Base-by-base conservation (phyloP, 352 stramenopile genomes). In the Globisporangium abappressorium region DNA sequence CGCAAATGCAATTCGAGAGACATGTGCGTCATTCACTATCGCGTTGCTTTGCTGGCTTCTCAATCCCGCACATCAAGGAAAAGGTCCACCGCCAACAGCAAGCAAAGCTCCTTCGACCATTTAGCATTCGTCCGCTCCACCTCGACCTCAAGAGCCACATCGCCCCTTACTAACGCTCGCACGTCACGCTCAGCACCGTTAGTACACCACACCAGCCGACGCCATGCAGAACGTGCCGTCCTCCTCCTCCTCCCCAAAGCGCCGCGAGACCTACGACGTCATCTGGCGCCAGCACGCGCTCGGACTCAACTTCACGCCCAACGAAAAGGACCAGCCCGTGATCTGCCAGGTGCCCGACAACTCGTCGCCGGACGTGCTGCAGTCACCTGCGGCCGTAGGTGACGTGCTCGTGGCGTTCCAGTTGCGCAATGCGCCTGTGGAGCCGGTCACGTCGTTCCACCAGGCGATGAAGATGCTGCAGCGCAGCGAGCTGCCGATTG, bases 231-330 rank as follows among this genome's bases (percentile, higher is more conserved):
- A 41, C 12, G 26, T 26, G 2, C 41, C 34, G n/a, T 14, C 55
- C 5, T 20, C 33, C 2, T 47, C 30, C 8, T 36, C n/a, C 5
- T 47, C 33, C 11, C 20, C 49, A 30, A 54, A 28, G 33, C 33
- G 56, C 62, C 46, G 57, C n/a, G 53, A 66, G 46, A 68, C 65
- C 7, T 91, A 87, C 72, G 85, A 93, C 64, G 72, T 93, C 20
- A 73, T 80, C 18, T 93, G 85, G 85, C 67, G 75, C 43, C 70
- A 80, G 15, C 78, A 80, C 57, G 68, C 74, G 41, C 71, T 93
- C 22, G 80, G 81, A 22, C 61, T 93, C 69, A 80, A 81, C 73
- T 93, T 93, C 76, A 93, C 85, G 63, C 85, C 83, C 59, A 87
- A 89, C 59, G 80, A 88, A 49, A 76, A 73, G 51, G 81, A 89